Evolutionary conservation across 129 eudicot species (phyloP), one percentile per base, ranked within the genome.

Genomic region (Tagetes patula): DNA sequence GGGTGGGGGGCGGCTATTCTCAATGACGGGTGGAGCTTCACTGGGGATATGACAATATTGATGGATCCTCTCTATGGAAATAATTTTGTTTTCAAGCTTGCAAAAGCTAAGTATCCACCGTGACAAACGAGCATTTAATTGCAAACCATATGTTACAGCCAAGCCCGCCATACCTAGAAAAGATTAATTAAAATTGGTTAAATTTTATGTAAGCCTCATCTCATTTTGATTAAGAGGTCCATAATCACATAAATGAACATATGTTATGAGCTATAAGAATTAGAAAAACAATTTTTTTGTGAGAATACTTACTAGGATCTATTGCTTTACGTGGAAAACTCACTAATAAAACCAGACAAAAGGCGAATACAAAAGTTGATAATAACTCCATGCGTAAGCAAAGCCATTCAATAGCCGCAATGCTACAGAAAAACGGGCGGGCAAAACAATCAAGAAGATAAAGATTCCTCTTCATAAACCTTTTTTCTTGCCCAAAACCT

Each of bases 351-450:
- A 94, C 83, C 85, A 90, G 77, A 74, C 98, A 94, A 65, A 94
- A 94, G 58, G 96, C 96, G 69, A 94, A 94, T 48, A 94, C 98
- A 76, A 86, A 87, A 8, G 98, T 94, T 9, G 98, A 94, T 63
- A 94, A 80, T 77, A 94, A 83, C 82, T 94, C 98, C 98, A 94
- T 94, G 69, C 98, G 92, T 54, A 94, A 67, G 76, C 98, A 94
- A 49, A 94, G 96, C 98, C 98, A 94, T 80, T 94, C 98, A 14
- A 94, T 94, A 13, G 98, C 98, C 37, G 98, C 85, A 78, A 94
- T 83, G 74, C 98, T 94, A 80, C 92, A 94, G 86, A 94, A 94
- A 79, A 94, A 94, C 8, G 98, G 98, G 14, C 98, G 96, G 54
- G 98, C 81, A 66, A 90, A 94, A 75, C 93, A 87, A 82, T 94